Evolutionary conservation across 306 rosid species (phyloP), one percentile per base, ranked within the genome.

Genomic region (Castanea mollissima): DNA sequence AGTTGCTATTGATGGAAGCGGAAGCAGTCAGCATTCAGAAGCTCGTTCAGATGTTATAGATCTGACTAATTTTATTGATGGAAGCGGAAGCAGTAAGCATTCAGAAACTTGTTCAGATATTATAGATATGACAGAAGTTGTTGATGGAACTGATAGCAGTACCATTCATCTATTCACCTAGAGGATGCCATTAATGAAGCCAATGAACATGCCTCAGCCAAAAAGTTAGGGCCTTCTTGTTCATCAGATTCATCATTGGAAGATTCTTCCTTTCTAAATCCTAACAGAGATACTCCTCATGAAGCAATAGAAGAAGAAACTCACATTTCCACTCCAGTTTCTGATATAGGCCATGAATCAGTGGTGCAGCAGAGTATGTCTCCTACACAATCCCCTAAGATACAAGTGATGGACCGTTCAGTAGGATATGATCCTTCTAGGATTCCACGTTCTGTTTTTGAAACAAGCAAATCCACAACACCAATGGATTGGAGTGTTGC

Each of bases 401-500:
- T 80, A 74, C 99, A 95, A 78, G 81, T 70, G 79, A 95, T 95
- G 99, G 89, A 95, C 44, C 86, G 92, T 68, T 73, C 86, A 2
- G 85, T 38, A 74, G 89, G 81, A 54, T 85, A 81, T 77, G 93
- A 88, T 80, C 84, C 91, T 68, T 8, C n/a, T 35, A 85, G 91
- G 75, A 86, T 92, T 72, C 98, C 97, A n/a, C 79, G 92, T 75
- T 81, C 92, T 2, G 84, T 90, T 74, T 95, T 95, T 67, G 85
- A 78, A 65, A 67, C 57, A 71, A 88, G 73, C 69, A 57, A 60
- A 76, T 76, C 87, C 58, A 16, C 70, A 57, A 80, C 72, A 69
- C 88, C 87, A 9, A 4, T 78, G 86, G 97, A 92, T 25, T 95
- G 99, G 99, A 95, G 97, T 75, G 59, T 70, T 78, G 88, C 85